A percentile compares a stretch with the other conserved stretches of the same genome.
These are phyloP conservation scores for Penicillium diatomitis DNA, from an alignment of 495 filamentous ascomycete genomes.

Conservation along the genomic window DNA sequence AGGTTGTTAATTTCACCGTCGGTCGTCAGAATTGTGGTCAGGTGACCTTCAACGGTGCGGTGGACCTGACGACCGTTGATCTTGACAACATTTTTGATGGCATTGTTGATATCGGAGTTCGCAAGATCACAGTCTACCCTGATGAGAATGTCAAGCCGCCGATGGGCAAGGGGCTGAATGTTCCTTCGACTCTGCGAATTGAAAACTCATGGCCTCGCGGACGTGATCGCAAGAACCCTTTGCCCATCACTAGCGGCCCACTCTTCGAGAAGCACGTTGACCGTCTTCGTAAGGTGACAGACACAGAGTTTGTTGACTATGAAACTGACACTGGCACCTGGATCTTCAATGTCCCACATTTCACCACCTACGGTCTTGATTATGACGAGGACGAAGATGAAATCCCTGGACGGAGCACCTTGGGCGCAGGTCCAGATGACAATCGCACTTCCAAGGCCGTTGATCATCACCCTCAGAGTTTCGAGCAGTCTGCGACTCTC, in stretches of 20 bases:
- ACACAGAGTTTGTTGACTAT: conserved; percentile 76
- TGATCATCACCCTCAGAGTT: conserved; percentile 30
- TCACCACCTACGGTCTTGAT: conserved; percentile 88
- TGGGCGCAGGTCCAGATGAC: conserved; percentile 49
- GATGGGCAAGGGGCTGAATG: conserved; percentile 79
- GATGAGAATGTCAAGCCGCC: conserved; percentile 65
- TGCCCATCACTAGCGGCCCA: conserved; percentile 45
- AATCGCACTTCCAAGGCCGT: conserved; percentile 46
- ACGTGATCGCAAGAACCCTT: conserved; percentile 45
- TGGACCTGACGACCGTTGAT: conserved; percentile 66
- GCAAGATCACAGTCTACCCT: conserved; percentile 80
- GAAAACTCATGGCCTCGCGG: conserved; percentile 86
- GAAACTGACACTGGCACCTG: conserved; percentile 70
- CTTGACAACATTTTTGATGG: conserved; percentile 61
- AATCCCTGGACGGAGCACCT: conserved; percentile 45
- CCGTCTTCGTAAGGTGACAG: conserved; percentile 62
- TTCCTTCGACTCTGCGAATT: conserved; percentile 73
- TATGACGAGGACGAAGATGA: conserved; percentile 67
- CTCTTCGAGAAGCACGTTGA: conserved; percentile 72
- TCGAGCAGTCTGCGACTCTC: conserved; percentile 38
- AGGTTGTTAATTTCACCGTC: conserved; percentile 62
- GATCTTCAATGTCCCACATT: conserved; percentile 88
- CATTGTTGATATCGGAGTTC: conserved; percentile 64
- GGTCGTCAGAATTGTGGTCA: conserved; percentile 72
- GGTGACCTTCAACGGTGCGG: conserved; percentile 69